Percentiles rank a stretch among this genome's conserved stretches.
These are phyloP conservation scores for Gnomoniopsis sp. DNA, from an alignment of 2,329 filamentous ascomycete genomes.

Conservation along the genomic window DNA sequence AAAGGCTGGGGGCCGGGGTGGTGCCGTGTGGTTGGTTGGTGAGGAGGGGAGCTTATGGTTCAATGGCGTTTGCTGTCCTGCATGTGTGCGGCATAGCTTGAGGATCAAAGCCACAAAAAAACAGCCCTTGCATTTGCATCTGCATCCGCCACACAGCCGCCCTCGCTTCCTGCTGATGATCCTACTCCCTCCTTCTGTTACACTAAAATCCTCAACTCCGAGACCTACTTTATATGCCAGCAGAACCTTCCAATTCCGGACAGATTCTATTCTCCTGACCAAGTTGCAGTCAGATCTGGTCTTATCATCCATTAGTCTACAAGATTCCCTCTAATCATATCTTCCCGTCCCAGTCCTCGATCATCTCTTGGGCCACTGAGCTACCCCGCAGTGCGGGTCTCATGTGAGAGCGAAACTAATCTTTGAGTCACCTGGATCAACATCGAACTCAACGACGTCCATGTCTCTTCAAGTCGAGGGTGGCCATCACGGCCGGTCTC, in stretches of 20 bases:
- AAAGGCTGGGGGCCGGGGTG: too few relatives aligned
- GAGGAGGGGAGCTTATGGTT: not conserved
- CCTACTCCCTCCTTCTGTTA: not conserved
- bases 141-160: not conserved
- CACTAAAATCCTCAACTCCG: too few relatives aligned
- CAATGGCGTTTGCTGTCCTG: not conserved
- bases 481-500: constrained; percentile 41
- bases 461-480: constrained; percentile 54
- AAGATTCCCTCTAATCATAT: not conserved
- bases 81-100: not conserved
- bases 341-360: too few relatives aligned
- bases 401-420: not conserved
- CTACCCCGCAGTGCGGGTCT: constrained; percentile 15
- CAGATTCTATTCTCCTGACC: too few relatives aligned
- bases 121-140: not conserved
- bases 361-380: not conserved
- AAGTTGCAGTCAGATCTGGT: too few relatives aligned
- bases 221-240: not conserved
- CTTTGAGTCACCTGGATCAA: constrained; percentile 1
- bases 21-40: not conserved
- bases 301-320: not conserved
- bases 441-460: not conserved
- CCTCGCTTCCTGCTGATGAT: not conserved
- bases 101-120: not conserved
- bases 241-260: not conserved